A percentile compares a stretch with the other conserved stretches of the same genome.
Evolutionary conservation across 352 stramenopile species (phyloP).

Genomic region (Pythium monospermum): DNA sequence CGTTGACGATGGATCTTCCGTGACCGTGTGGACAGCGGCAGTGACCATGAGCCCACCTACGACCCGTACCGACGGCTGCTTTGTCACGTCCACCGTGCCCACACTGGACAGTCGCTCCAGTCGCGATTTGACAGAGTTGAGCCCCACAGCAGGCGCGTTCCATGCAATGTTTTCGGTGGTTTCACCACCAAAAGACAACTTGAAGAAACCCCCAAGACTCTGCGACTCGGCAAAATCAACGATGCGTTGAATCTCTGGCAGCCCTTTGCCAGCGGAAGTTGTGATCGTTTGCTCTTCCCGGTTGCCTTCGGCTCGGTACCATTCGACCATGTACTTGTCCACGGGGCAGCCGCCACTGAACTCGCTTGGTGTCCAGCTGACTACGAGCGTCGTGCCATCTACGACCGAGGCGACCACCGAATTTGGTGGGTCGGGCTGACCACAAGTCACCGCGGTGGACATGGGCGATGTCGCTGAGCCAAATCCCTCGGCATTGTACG

Average conservation of each 20-base stretch:
- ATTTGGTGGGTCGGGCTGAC: conserved; percentile 38
- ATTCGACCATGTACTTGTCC: conserved; percentile 73
- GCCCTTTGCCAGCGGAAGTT: conserved; percentile 55
- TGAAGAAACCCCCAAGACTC: conserved; percentile 63
- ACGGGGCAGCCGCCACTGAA: conserved; percentile 33
- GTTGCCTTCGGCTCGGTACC: conserved; percentile 53
- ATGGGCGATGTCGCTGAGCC: conserved; percentile 51
- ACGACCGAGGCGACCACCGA: conserved; percentile 45
- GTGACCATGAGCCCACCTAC: conserved; percentile 36
- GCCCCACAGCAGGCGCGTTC: conserved; percentile 47
- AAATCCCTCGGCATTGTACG: conserved; percentile 72
- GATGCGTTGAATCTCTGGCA: conserved; percentile 63
- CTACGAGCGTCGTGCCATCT: conserved; percentile 46
- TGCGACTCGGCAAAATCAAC: conserved; percentile 49
- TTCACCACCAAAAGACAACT: conserved; percentile 53
- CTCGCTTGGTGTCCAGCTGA: conserved; percentile 40
- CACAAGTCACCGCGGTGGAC: conserved; percentile 47
- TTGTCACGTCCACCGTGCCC: conserved; percentile 54
- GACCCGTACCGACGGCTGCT: conserved; percentile 36
- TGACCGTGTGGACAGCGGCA: conserved; percentile 26
- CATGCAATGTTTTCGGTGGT: conserved; percentile 61
- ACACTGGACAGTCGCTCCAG: conserved; percentile 63
- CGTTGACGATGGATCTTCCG: conserved; percentile 24
- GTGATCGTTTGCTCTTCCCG: conserved; percentile 74
- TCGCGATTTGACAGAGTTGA: conserved; percentile 63